phyloP scores from a whole-genome alignment of 108 stramenopile genomes.

The Ochromonas danica region DNA sequence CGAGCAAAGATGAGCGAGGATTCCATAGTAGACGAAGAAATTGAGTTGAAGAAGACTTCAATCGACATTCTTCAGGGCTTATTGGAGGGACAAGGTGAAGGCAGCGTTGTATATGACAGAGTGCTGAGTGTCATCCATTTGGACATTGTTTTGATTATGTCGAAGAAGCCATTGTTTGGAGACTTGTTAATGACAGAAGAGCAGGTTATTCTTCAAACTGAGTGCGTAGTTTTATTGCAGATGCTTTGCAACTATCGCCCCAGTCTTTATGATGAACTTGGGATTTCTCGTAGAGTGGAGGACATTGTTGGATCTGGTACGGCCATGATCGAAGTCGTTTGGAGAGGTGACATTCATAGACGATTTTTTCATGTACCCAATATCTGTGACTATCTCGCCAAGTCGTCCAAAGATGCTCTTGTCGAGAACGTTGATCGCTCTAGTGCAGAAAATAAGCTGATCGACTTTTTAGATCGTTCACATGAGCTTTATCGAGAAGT shows the following conservation, averaged over 20 bases:
- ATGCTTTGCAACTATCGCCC: slow-evolving; percentile 44
- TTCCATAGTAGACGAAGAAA: slow-evolving; percentile 37
- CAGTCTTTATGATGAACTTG: slow-evolving; percentile 11
- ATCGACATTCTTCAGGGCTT: slow-evolving; percentile 47
- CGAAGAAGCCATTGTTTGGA: background rate
- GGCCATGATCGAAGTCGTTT: slow-evolving; percentile 46
- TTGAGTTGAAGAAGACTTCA: slow-evolving; percentile 39
- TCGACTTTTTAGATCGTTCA: slow-evolving; percentile 40
- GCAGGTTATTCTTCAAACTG: slow-evolving; percentile 37
- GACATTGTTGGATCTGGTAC: slow-evolving; percentile 36
- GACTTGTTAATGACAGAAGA: slow-evolving; percentile 21
- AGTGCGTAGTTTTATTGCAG: slow-evolving; percentile 45
- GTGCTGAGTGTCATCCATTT: slow-evolving; percentile 47
- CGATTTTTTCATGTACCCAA: slow-evolving; percentile 51
- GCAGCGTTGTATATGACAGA: slow-evolving; percentile 33
- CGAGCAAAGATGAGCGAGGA: slow-evolving; percentile 27
- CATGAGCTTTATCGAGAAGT: slow-evolving; percentile 45
- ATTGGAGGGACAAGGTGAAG: slow-evolving; percentile 43
- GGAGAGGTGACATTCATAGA: slow-evolving; percentile 42
- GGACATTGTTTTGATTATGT: slow-evolving; percentile 40
- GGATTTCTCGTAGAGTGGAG: slow-evolving; percentile 5
- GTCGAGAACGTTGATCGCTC: slow-evolving; percentile 40
- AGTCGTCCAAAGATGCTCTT: slow-evolving; percentile 42
- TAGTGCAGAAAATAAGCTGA: slow-evolving; percentile 40
- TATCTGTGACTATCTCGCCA: slow-evolving; percentile 41